A percentile compares a stretch with the other conserved stretches of the same genome.
Conservation (phyloP, 306 rosid species). For the Malus orientalis region DNA sequence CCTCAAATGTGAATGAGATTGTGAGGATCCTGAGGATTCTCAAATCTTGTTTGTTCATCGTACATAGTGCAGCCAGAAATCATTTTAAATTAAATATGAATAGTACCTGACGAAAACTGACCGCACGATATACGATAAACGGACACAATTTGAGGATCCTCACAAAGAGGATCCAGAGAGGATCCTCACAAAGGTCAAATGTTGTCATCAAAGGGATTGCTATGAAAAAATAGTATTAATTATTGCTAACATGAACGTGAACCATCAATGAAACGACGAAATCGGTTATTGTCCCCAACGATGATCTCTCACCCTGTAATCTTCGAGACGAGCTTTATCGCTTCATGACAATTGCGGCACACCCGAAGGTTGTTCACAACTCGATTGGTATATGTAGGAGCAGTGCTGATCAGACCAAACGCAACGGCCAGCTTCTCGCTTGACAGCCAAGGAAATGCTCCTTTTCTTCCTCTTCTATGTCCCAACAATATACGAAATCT, state of each 20-base stretch:
- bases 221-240: too few relatives aligned
- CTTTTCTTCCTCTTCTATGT: constrained; percentile 71
- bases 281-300: constrained; percentile 58
- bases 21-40: too few relatives aligned
- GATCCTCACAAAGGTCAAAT: too few relatives aligned
- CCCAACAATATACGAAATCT: constrained; percentile 63
- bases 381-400: constrained; percentile 37
- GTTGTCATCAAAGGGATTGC: too few relatives aligned
- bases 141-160: too few relatives aligned
- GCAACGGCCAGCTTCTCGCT: constrained; percentile 76
- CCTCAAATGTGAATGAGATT: background rate
- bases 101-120: too few relatives aligned
- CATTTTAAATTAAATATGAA: too few relatives aligned
- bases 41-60: accelerated
- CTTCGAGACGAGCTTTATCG: constrained; percentile 53
- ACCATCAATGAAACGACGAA: constrained; percentile 52
- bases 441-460: constrained; percentile 63
- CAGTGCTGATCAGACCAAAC: constrained; percentile 47
- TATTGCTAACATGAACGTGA: constrained; percentile 39
- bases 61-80: too few relatives aligned
- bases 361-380: constrained; percentile 70
- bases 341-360: constrained; percentile 70
- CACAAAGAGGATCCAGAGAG: too few relatives aligned
- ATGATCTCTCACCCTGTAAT: constrained; percentile 50
- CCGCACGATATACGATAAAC: too few relatives aligned